Conservation (phyloP, 1,284 basidiomycete genomes). For the Mycosarcoma maydis region DNA sequence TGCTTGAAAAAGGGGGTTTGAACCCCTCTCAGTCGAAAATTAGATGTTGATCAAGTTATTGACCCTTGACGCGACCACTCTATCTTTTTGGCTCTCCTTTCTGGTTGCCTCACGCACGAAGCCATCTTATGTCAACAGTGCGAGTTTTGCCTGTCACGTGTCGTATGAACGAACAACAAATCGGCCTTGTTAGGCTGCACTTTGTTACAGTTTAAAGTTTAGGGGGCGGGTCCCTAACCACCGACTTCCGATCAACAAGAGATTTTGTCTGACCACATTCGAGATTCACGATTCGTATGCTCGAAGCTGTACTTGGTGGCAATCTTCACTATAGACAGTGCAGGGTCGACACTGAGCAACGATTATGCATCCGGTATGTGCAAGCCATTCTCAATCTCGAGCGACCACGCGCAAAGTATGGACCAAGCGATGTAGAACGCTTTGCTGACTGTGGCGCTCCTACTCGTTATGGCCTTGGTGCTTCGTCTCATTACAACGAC, state of each 20-base stretch:
- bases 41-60: constrained; percentile 44
- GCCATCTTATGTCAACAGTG: too few species aligned
- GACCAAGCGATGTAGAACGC: too few species aligned
- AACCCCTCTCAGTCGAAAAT: constrained; percentile 3
- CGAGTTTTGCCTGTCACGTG: too few species aligned
- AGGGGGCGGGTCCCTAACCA: not conserved
- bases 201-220: not conserved
- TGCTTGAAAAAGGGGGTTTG: constrained; percentile 2
- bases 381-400: not conserved
- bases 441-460: not conserved
- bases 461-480: too few species aligned
- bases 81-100: too few species aligned
- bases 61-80: too few species aligned
- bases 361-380: constrained; percentile 37
- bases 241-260: constrained; percentile 21
- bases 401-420: too few species aligned
- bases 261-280: constrained; percentile 36
- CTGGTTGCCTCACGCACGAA: too few species aligned
- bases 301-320: constrained; percentile 5
- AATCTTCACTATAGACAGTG: not conserved
- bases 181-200: not conserved
- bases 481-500: too few species aligned
- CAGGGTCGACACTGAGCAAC: too few species aligned
- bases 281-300: too few species aligned
- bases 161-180: constrained; percentile 24